Conservation (phyloP, 345 rosid species). For the Gossypium turneri region DNA sequence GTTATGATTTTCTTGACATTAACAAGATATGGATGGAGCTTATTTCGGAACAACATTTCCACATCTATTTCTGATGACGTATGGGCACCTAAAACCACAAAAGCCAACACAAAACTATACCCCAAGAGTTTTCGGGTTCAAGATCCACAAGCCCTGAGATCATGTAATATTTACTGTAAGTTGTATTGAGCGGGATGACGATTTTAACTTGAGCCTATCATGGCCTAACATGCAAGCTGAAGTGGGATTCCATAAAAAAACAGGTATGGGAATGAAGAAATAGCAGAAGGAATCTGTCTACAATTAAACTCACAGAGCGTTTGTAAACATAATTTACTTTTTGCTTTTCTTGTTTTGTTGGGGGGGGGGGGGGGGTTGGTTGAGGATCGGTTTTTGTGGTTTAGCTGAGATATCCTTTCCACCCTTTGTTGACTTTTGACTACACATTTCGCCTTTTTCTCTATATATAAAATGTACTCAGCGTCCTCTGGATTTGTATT, state of each 20-base stretch:
- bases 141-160: constrained; percentile 76
- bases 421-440: no score
- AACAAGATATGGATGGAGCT: constrained; percentile 87
- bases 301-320: constrained; percentile 13
- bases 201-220: background rate
- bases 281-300: background rate
- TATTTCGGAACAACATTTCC: constrained; percentile 94
- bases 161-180: background rate
- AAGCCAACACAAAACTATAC: constrained; percentile 64
- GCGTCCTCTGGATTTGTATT: no score
- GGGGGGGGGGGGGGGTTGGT: no score
- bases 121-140: constrained; percentile 90
- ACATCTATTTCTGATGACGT: constrained; percentile 84
- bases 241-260: background rate
- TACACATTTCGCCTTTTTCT: no score
- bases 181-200: background rate
- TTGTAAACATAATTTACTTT: constrained; percentile 13
- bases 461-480: no score
- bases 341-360: no score
- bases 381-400: no score
- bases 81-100: constrained; percentile 83
- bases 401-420: no score
- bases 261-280: background rate
- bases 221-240: constrained; percentile 18
- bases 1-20: constrained; percentile 35